Conservation (phyloP, 306 rosid genomes). For the Malus fusca region DNA sequence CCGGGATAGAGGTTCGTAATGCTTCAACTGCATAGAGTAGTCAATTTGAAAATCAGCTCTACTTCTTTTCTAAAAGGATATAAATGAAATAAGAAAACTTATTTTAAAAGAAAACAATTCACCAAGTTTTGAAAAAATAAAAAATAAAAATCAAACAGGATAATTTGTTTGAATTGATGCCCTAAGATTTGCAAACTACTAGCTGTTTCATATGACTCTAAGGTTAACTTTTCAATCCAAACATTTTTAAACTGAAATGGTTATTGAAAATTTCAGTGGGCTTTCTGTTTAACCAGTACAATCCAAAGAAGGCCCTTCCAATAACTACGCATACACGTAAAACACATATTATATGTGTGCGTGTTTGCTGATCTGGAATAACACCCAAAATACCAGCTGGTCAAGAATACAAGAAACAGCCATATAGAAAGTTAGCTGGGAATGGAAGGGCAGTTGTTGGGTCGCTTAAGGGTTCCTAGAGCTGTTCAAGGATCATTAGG, state of each 20-base stretch:
- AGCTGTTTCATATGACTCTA: background rate
- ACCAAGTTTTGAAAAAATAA: background rate
- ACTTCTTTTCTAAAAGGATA: background rate
- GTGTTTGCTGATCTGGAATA: background rate
- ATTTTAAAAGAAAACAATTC: background rate
- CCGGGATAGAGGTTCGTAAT: conserved; percentile 85
- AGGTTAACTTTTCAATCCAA: background rate
- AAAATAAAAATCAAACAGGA: background rate
- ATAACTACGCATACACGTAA: background rate
- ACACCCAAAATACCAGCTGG: background rate
- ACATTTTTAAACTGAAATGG: background rate
- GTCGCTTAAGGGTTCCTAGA: background rate
- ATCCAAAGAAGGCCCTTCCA: background rate
- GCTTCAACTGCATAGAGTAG: conserved; percentile 58
- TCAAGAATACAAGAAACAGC: background rate
- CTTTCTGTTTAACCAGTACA: background rate
- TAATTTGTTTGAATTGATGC: background rate
- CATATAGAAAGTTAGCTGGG: background rate
- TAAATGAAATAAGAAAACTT: background rate
- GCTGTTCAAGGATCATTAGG: background rate
- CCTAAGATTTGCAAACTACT: background rate
- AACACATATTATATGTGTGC: background rate
- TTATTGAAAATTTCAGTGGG: background rate
- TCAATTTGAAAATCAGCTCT: conserved; percentile 9
- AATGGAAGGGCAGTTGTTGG: background rate